Percentiles rank a stretch among this genome's conserved stretches.
These are phyloP conservation scores for Ogataea trehalophila DNA, from an alignment of 805 yeast species.

Conservation along the genomic window DNA sequence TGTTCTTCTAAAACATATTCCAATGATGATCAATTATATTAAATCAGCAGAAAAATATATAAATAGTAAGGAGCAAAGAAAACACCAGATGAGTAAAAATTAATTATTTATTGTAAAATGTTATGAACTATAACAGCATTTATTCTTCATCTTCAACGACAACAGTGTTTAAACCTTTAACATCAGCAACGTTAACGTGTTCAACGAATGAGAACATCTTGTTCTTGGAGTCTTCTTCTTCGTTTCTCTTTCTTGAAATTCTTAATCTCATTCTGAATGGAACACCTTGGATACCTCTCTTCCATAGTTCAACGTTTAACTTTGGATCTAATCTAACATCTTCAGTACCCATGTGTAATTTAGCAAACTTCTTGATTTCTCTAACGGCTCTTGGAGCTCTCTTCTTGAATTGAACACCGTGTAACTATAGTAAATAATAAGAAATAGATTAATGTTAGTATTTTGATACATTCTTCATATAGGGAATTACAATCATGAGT, in stretches of 20 bases:
- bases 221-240: conserved; percentile 98
- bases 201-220: conserved; percentile 97
- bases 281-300: conserved; percentile 99
- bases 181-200: conserved; percentile 89
- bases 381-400: conserved; percentile 99
- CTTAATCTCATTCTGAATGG: conserved; percentile 97
- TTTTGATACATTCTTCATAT: neutral
- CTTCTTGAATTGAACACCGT: conserved; percentile 98
- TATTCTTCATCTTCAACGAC: conserved; percentile 73
- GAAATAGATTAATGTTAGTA: conserved; percentile 1
- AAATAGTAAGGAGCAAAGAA: no score
- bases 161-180: conserved; percentile 97
- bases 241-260: conserved; percentile 96
- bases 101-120: neutral
- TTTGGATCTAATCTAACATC: conserved; percentile 99
- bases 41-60: no score
- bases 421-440: conserved; percentile 50
- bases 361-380: conserved; percentile 98
- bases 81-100: neutral
- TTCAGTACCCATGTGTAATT: conserved; percentile 97
- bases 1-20: neutral
- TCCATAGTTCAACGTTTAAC: conserved; percentile 98
- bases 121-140: conserved; percentile 9
- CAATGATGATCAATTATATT: no score
- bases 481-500: no score